phyloP scores from a whole-genome alignment of 768 basidiomycete species.

The Pulveroboletus sp. region DNA sequence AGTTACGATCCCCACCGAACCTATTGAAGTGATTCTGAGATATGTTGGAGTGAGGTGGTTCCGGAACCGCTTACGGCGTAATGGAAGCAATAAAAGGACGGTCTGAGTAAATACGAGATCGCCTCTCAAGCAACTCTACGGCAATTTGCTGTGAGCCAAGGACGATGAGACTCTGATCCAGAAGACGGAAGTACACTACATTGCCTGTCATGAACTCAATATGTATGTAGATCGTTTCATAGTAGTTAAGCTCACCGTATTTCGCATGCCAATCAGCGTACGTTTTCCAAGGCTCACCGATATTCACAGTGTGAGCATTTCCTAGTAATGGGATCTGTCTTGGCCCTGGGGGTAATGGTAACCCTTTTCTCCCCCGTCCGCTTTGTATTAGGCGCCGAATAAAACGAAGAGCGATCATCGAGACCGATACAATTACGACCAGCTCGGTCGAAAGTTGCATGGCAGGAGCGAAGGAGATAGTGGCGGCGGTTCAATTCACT shows the following conservation, averaged over 20 bases:
- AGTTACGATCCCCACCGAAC: not conserved
- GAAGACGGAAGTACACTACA: constrained; percentile 44
- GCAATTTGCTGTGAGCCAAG: constrained; percentile 43
- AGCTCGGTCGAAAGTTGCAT: too few species aligned
- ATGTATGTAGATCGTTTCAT: not conserved
- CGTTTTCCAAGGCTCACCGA: constrained; percentile 6
- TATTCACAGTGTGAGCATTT: not conserved
- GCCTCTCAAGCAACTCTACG: constrained; percentile 43
- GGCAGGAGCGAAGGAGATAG: too few species aligned
- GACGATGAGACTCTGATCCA: constrained; percentile 42
- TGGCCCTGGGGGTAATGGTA: constrained; percentile 11
- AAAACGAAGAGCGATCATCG: not conserved
- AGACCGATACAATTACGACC: not conserved
- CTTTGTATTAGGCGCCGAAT: not conserved
- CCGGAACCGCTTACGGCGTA: constrained; percentile 5
- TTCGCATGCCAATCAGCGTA: constrained; percentile 5
- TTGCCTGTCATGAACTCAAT: constrained; percentile 27
- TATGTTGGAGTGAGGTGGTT: not conserved
- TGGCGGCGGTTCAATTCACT: too few species aligned
- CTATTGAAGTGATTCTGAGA: not conserved
- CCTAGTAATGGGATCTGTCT: not conserved
- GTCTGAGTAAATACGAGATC: constrained; percentile 48
- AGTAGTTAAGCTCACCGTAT: not conserved
- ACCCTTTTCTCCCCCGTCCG: not conserved
- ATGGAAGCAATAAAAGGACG: constrained; percentile 34